These are phyloP conservation scores for Zygotorulaspora sp. DNA, from an alignment of 805 yeast genomes.

Conservation along the genomic window DNA sequence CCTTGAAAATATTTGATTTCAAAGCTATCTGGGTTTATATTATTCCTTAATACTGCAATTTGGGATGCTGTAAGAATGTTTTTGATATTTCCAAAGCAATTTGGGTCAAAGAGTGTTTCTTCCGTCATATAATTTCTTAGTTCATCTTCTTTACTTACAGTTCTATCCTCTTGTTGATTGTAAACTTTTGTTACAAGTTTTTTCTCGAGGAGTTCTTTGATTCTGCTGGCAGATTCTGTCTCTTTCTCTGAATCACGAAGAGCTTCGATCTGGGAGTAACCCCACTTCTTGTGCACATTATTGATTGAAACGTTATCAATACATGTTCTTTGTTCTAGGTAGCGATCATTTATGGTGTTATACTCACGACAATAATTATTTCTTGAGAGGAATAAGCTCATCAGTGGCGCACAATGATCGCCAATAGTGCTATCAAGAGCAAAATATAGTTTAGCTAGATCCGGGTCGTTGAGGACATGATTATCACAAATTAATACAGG, in stretches of 20 bases:
- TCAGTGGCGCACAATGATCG: not conserved
- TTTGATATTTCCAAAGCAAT: not conserved
- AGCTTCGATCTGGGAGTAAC: not conserved
- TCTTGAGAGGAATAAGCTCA: constrained; percentile 11
- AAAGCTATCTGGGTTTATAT: constrained; percentile 5
- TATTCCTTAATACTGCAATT: not conserved
- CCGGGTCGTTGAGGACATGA: constrained; percentile 1
- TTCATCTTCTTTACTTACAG: not conserved
- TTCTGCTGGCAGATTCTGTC: not conserved
- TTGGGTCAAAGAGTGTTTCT: not conserved
- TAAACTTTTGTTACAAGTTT: not conserved
- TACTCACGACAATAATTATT: constrained; percentile 8
- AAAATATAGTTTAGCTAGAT: not conserved
- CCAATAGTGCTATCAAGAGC: constrained; percentile 1
- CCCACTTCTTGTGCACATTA: not conserved
- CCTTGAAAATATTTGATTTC: constrained; percentile 1
- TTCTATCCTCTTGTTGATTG: not conserved
- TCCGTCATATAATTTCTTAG: not conserved
- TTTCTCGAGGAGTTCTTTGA: not conserved
- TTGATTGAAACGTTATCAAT: not conserved
- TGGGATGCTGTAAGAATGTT: not conserved
- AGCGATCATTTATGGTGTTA: constrained; percentile 10
- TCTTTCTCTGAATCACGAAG: not conserved
- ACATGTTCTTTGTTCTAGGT: constrained; percentile 13
- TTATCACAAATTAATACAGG: too few species aligned